These are phyloP conservation scores for Talaromyces albobiverticillius DNA, from an alignment of 2,329 filamentous ascomycete species.

Conservation along the genomic window DNA sequence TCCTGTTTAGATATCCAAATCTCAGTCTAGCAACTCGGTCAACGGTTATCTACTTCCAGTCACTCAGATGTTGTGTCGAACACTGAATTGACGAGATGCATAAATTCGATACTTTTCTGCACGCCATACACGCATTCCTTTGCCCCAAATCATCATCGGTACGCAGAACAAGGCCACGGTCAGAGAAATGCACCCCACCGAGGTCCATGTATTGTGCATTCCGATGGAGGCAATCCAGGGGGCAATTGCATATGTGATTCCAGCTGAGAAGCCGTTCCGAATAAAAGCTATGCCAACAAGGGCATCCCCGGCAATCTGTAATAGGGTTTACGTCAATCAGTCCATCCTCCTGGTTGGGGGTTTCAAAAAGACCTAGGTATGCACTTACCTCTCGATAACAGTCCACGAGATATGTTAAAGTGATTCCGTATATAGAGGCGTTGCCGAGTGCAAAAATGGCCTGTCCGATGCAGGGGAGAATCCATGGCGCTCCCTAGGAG, in stretches of 20 bases:
- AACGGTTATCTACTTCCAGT: no score
- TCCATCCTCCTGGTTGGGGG: no score
- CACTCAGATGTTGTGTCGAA: no score
- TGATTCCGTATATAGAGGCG: background rate
- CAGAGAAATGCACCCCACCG: background rate
- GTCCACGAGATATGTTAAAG: background rate
- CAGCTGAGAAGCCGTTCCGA: background rate
- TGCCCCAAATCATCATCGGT: background rate
- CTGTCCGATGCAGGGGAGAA: background rate
- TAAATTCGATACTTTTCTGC: background rate
- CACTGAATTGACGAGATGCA: background rate
- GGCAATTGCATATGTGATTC: background rate
- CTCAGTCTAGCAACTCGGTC: no score
- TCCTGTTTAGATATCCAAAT: no score
- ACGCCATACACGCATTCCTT: background rate
- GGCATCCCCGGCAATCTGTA: background rate
- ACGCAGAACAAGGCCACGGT: background rate
- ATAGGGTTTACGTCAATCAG: no score
- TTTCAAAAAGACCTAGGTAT: no score
- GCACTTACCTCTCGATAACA: background rate
- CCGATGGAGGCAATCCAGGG: background rate
- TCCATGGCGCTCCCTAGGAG: background rate
- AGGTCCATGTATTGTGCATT: background rate
- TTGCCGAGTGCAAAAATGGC: background rate
- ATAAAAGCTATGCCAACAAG: background rate